Percentiles rank a stretch among this genome's conserved stretches.
Conservation (phyloP, 805 yeast species). For the Zygosaccharomyces pseudorouxii region DNA sequence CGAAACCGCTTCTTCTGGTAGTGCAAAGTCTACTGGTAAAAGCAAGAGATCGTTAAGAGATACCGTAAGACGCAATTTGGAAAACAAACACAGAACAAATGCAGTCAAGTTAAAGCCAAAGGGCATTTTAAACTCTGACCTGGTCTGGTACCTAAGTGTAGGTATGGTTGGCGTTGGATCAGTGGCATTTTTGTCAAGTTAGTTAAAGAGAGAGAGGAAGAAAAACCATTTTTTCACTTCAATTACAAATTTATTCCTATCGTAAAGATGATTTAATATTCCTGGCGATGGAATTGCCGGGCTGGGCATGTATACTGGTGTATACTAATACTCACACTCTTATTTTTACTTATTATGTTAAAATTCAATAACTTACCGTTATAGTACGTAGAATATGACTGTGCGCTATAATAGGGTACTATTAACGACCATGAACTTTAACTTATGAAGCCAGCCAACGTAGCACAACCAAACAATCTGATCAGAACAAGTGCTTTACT, state of each 20-base stretch:
- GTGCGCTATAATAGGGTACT: not conserved
- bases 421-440: not conserved
- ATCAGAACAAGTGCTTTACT: too few species aligned
- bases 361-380: not conserved
- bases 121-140: slow-evolving; percentile 16
- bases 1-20: slow-evolving; percentile 36
- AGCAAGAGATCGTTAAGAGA: slow-evolving; percentile 37
- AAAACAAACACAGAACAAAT: slow-evolving; percentile 72
- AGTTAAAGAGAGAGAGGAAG: not conserved
- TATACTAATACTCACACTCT: slow-evolving; percentile 1
- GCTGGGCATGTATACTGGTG: slow-evolving; percentile 7
- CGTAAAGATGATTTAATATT: not conserved
- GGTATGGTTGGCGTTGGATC: slow-evolving; percentile 31
- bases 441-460: not conserved
- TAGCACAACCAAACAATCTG: not conserved
- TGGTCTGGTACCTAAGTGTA: slow-evolving; percentile 27
- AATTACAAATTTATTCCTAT: not conserved
- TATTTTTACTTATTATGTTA: not conserved
- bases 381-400: slow-evolving; percentile 5
- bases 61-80: slow-evolving; percentile 66
- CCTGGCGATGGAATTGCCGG: slow-evolving; percentile 4
- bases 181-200: slow-evolving; percentile 23
- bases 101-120: slow-evolving; percentile 43
- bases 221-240: not conserved
- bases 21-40: slow-evolving; percentile 32